phyloP scores from a whole-genome alignment of 192 early-diverging fungal species.

The Chytriomyces sp. region DNA sequence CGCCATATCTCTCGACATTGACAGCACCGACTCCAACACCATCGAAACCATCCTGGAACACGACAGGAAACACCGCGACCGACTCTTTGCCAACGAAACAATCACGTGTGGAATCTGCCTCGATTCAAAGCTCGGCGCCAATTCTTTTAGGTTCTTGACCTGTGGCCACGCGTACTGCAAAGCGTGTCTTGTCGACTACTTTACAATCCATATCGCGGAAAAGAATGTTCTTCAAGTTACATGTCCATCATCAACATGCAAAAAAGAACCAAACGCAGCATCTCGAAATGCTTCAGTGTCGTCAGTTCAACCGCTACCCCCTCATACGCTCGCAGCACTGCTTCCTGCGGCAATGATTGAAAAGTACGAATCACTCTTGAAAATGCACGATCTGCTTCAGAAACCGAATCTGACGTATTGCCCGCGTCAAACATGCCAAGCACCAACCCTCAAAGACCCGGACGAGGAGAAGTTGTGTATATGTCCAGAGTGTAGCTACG shows the following conservation, averaged over 20 bases:
- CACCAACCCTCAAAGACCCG: constrained; percentile 38
- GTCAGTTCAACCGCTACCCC: background rate
- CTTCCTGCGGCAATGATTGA: constrained; percentile 16
- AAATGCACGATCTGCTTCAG: constrained; percentile 28
- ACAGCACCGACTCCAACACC: background rate
- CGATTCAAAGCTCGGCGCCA: constrained; percentile 23
- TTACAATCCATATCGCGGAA: constrained; percentile 42
- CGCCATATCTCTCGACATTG: background rate
- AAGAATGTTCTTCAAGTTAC: constrained; percentile 28
- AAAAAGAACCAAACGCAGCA: background rate
- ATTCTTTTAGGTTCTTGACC: constrained; percentile 26
- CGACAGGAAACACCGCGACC: constrained; percentile 4
- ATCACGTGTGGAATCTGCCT: constrained; percentile 45
- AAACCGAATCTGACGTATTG: constrained; percentile 44
- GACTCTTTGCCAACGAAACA: constrained; percentile 29
- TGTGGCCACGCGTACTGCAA: constrained; percentile 49
- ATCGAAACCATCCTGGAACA: constrained; percentile 29
- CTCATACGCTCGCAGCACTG: background rate
- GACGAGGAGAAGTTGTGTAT: constrained; percentile 47
- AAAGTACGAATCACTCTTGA: constrained; percentile 23
- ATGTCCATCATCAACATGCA: constrained; percentile 37
- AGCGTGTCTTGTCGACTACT: constrained; percentile 42
- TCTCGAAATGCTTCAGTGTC: background rate
- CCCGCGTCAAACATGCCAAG: constrained; percentile 40
- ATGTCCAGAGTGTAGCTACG: constrained; percentile 40